phyloP scores from a whole-genome alignment of 208 protist species.

The Porcisia hertigi region DNA sequence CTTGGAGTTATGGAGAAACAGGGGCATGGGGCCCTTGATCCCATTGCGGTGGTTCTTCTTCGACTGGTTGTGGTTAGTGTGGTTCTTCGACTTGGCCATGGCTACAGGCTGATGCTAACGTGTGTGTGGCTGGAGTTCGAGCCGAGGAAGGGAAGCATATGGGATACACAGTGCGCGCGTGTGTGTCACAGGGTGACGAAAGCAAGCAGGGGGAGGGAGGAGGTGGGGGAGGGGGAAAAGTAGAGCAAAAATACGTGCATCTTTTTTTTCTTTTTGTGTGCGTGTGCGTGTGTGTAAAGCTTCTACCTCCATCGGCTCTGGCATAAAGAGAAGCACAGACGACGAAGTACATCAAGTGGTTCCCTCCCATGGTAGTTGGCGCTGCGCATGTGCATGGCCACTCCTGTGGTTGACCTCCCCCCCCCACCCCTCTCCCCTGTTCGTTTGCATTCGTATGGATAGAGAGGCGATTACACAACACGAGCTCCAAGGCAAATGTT shows the following conservation, averaged over 20 bases:
- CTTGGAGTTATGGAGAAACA: constrained; percentile 79
- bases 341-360: neutral
- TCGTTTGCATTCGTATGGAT: no score
- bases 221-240: neutral
- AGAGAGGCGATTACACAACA: neutral
- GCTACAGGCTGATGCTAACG: constrained; percentile 11
- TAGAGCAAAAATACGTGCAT: neutral
- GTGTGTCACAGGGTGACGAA: neutral
- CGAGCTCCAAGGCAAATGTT: no score
- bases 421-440: neutral
- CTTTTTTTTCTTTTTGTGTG: neutral
- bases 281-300: neutral
- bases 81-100: constrained; percentile 95
- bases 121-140: constrained; percentile 18
- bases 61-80: constrained; percentile 94
- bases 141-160: neutral
- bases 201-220: neutral
- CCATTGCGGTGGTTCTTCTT: constrained; percentile 93
- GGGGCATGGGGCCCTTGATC: constrained; percentile 81
- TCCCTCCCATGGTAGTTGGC: neutral
- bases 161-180: neutral
- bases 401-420: neutral
- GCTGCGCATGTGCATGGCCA: neutral
- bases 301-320: neutral
- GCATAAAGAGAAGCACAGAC: neutral